Evolutionary conservation across 768 basidiomycete genomes (phyloP).

Genomic region (Rhodotorula toruloides): DNA sequence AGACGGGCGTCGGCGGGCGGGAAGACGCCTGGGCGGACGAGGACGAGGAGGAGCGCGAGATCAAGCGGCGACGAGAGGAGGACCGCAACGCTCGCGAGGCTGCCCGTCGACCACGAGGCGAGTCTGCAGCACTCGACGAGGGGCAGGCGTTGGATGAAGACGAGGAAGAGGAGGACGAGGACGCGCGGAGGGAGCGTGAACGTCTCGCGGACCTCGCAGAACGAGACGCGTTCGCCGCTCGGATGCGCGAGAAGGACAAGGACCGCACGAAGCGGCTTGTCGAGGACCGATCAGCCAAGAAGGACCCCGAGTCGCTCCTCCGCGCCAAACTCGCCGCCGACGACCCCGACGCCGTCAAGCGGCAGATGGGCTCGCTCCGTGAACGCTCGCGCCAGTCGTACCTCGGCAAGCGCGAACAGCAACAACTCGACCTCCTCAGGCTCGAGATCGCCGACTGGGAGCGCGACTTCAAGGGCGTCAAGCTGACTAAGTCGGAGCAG

Average conservation of each 20-base stretch:
- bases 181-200: constrained; percentile 63
- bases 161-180: constrained; percentile 58
- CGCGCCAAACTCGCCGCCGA: constrained; percentile 65
- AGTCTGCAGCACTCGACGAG: constrained; percentile 52
- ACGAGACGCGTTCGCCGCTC: constrained; percentile 86
- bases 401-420: constrained; percentile 88
- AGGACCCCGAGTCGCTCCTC: constrained; percentile 74
- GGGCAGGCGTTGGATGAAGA: constrained; percentile 44
- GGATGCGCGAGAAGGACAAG: constrained; percentile 73
- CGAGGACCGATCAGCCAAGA: constrained; percentile 78
- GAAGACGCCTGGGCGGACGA: constrained; percentile 59
- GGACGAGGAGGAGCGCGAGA: constrained; percentile 66
- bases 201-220: constrained; percentile 73
- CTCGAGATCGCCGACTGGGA: constrained; percentile 94
- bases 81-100: constrained; percentile 38
- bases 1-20: constrained; percentile 58
- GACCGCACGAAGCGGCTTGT: constrained; percentile 76
- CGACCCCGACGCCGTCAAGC: constrained; percentile 55
- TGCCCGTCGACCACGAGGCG: constrained; percentile 44
- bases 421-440: constrained; percentile 86
- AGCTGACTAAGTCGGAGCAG: constrained; percentile 74
- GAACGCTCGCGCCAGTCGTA: constrained; percentile 91
- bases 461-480: constrained; percentile 83
- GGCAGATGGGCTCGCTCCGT: constrained; percentile 67
- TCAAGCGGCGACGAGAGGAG: constrained; percentile 43